These are phyloP conservation scores for Phlebiopsis flavidoalba DNA, from an alignment of 768 basidiomycete genomes.

Conservation along the genomic window DNA sequence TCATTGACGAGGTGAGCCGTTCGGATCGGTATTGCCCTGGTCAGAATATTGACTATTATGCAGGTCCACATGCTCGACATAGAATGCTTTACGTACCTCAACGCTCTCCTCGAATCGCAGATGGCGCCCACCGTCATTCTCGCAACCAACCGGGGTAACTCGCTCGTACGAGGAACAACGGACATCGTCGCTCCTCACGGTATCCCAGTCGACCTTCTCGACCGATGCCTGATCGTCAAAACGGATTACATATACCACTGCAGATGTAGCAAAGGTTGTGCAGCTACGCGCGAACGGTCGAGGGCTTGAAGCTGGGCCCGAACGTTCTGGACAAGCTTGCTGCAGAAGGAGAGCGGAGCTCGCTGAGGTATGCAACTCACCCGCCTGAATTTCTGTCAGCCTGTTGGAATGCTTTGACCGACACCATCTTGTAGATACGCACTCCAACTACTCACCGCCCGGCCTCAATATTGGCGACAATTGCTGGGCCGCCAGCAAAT, in stretches of 20 bases:
- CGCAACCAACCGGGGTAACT: constrained; percentile 92
- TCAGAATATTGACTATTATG: neutral
- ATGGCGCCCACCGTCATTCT: constrained; percentile 98
- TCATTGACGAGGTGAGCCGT: constrained; percentile 95
- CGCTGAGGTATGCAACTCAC: constrained; percentile 51
- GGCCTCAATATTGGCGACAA: constrained; percentile 76
- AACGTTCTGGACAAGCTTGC: constrained; percentile 81
- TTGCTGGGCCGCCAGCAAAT: constrained; percentile 80
- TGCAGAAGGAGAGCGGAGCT: constrained; percentile 75
- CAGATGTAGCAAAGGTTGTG: constrained; percentile 83
- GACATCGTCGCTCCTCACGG: constrained; percentile 93
- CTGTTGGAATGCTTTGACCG: neutral
- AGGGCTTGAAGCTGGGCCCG: constrained; percentile 71
- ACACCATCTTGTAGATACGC: constrained; percentile 57
- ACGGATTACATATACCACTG: constrained; percentile 78
- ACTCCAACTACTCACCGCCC: constrained; percentile 87
- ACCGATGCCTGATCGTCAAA: constrained; percentile 94
- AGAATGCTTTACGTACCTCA: constrained; percentile 98
- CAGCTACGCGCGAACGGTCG: constrained; percentile 82
- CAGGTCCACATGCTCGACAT: constrained; percentile 99
- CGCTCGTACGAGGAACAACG: constrained; percentile 87
- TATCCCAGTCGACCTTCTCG: constrained; percentile 88
- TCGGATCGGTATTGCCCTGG: too few species aligned
- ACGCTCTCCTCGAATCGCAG: constrained; percentile 89
- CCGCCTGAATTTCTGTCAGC: neutral